Base-by-base conservation (phyloP, 495 filamentous ascomycete species). In the Annulohypoxylon bovei region DNA sequence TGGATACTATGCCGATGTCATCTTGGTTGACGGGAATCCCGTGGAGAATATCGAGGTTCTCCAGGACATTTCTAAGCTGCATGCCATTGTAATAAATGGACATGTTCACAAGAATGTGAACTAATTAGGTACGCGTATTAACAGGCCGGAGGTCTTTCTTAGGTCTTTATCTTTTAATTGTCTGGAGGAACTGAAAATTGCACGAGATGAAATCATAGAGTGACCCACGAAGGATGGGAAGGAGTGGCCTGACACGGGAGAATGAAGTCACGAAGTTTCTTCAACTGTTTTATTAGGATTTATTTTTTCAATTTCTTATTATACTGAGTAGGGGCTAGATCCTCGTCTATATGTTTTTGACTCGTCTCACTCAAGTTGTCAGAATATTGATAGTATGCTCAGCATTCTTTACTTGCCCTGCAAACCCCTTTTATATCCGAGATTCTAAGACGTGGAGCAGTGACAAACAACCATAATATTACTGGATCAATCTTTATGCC, bases 21-120 rank as follows among this genome's bases (percentile, higher is more conserved):
- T 62, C 22, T n/a, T 62, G 32, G 46, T 62, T 1, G 59, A 62
- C 4, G 59, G 59, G 32, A 53, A 62, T 28, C 59, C 59, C 1
- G 23, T 62, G 22, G 46, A 52, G 27, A 33, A 62, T 30, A 53
- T 62, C 20, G 59, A 62, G 16, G 25, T 62, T 18, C 23, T 62
- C 12, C 59, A 62, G 59, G 59, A 62, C 7, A 37, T 25, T 16
- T 62, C 59, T 0, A 53, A 39, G 23, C 22, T 62, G 9, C 59
- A 62, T 16, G 23, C 46, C 8, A 62, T 62, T 12, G 59, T 62
- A 32, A 47, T 62, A 18, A 62, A 62, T 27, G 59, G 59, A 8
- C 59, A 62, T 50, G 59, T 62, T 20, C 59, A 62, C 44, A 62
- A 62, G 18, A 52, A 62, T n/a, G 27, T 53, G 32, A 52, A 52